Percentiles rank a stretch among this genome's conserved stretches.
Evolutionary conservation across 164 flowering plant genomes (phyloP).

Genomic region (Macadamia tetraphylla): DNA sequence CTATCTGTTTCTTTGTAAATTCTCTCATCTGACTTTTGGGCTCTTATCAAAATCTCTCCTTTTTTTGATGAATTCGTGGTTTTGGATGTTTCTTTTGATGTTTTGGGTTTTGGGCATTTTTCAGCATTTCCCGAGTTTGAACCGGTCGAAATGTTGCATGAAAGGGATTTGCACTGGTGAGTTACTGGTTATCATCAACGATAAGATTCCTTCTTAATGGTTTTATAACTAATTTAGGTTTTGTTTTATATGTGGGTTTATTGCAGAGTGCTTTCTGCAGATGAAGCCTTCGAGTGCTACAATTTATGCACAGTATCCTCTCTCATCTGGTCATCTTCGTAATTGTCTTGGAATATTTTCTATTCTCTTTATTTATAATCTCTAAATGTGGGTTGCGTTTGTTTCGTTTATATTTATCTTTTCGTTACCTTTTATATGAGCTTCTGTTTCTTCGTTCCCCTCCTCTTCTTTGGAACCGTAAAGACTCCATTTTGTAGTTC

Average conservation of each 20-base stretch:
- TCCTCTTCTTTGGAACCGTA: neutral
- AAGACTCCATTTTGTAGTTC: neutral
- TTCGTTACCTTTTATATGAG: neutral
- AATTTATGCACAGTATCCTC: conserved; percentile 30
- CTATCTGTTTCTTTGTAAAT: conserved; percentile 31
- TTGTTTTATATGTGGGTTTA: conserved; percentile 7
- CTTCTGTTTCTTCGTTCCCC: neutral
- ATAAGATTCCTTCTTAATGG: neutral
- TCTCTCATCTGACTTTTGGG: neutral
- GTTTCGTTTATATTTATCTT: neutral
- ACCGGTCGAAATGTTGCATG: conserved; percentile 32
- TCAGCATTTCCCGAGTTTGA: conserved; percentile 32
- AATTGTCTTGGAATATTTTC: neutral
- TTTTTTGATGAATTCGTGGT: neutral
- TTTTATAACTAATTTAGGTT: neutral
- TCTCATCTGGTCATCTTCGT: neutral
- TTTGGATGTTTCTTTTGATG: neutral
- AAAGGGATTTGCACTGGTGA: conserved; percentile 35
- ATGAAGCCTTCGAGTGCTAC: conserved; percentile 27
- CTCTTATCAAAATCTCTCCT: neutral
- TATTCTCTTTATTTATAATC: neutral
- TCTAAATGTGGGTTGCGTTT: neutral
- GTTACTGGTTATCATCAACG: neutral
- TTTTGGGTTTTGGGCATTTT: conserved; percentile 4
- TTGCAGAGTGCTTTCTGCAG: conserved; percentile 36